Percentiles rank a stretch among this genome's conserved stretches.
These are phyloP conservation scores for Metarhizium rileyi DNA, from an alignment of 2,329 filamentous ascomycete species.

Conservation along the genomic window DNA sequence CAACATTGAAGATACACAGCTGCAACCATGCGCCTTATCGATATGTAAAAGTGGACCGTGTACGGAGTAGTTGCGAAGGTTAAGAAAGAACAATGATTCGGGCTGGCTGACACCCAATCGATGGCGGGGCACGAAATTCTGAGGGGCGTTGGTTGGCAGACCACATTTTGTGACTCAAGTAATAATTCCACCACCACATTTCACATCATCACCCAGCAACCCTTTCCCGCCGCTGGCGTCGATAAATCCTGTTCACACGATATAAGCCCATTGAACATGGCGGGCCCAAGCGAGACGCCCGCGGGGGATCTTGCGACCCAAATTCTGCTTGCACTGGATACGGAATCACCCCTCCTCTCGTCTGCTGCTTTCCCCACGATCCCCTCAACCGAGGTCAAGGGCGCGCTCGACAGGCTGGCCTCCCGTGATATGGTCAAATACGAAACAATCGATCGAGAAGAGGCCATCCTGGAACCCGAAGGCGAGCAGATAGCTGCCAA, in stretches of 20 bases:
- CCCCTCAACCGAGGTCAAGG: slow-evolving; percentile 65
- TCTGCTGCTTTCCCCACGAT: slow-evolving; percentile 58
- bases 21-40: too few species aligned
- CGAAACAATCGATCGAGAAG: slow-evolving; percentile 71
- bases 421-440: slow-evolving; percentile 84
- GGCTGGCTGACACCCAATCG: not conserved
- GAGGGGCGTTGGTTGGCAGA: not conserved
- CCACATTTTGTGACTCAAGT: slow-evolving; percentile 4
- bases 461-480: slow-evolving; percentile 65
- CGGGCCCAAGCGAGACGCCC: slow-evolving; percentile 25
- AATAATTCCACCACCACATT: not conserved
- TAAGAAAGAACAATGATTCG: too few species aligned
- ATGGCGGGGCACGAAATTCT: slow-evolving; percentile 8
- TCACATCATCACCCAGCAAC: slow-evolving; percentile 1
- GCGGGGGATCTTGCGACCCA: slow-evolving; percentile 50
- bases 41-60: too few species aligned
- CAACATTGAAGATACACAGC: too few species aligned
- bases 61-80: too few species aligned
- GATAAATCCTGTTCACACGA: not conserved
- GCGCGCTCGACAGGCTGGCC: slow-evolving; percentile 73
- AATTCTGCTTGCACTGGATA: slow-evolving; percentile 56
- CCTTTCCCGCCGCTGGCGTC: not conserved
- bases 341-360: slow-evolving; percentile 56
- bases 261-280: slow-evolving; percentile 25
- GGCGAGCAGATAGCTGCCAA: slow-evolving; percentile 62